Evolutionary conservation across 495 filamentous ascomycete species (phyloP).

Genomic region (Xylaria telfairii): DNA sequence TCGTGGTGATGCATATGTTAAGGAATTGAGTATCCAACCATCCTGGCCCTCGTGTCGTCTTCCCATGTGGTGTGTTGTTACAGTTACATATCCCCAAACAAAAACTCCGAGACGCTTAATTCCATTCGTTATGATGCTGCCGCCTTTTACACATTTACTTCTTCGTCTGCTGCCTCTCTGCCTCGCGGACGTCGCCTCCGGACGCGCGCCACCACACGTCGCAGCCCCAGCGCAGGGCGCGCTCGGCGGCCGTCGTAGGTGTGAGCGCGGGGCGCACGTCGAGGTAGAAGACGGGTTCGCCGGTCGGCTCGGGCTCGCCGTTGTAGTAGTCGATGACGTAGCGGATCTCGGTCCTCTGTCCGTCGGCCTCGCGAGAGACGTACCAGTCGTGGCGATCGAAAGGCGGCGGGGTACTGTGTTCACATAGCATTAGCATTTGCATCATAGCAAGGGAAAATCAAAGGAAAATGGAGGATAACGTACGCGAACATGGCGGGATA

Average conservation of each 20-base stretch:
- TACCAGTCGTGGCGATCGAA: conserved; percentile 99
- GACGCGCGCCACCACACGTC: conserved; percentile 93
- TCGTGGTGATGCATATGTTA: conserved; percentile 35
- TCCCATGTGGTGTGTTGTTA: conserved; percentile 20
- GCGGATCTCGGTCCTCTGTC: conserved; percentile 72
- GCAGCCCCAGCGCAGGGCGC: conserved; percentile 86
- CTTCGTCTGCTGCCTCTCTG: conserved; percentile 17
- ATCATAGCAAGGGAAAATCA: not conserved
- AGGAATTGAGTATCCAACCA: not conserved
- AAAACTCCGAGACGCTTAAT: conserved; percentile 30
- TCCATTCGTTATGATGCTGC: not conserved
- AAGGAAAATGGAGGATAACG: conserved; percentile 31
- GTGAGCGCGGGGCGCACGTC: conserved; percentile 97
- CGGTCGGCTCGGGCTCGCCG: conserved; percentile 81
- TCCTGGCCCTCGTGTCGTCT: conserved; percentile 16
- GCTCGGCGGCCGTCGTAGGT: conserved; percentile 80
- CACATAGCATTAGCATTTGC: conserved; percentile 22
- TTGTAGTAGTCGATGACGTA: conserved; percentile 99
- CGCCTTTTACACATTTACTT: not conserved
- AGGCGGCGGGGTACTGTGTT: conserved; percentile 72
- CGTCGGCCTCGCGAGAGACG: conserved; percentile 71
- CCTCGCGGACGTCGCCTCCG: conserved; percentile 66
- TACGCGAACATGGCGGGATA: conserved; percentile 82
- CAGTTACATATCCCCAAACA: conserved; percentile 13
- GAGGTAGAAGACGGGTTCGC: conserved; percentile 94